Evolutionary conservation across 78 protist genomes (phyloP), one percentile per base, ranked within the genome.

Genomic region (Speleostelium caveatum): DNA sequence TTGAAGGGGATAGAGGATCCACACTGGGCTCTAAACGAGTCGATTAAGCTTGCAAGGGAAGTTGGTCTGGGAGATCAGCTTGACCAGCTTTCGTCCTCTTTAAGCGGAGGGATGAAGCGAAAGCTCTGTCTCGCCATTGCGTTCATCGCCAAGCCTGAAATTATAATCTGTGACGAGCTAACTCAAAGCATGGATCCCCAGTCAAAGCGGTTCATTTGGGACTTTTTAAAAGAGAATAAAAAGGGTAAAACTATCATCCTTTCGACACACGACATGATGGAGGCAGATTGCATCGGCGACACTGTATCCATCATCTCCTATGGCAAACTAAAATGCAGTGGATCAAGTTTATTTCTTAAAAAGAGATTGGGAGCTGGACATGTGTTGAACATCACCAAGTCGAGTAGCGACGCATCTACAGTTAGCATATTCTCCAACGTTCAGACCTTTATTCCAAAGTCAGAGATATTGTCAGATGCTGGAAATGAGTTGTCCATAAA

Each of bases 231-330:
- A 8, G 16, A 49, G 36, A 35, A 65, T 73, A 92, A 90, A 53
- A 10, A 33, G 2, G 73, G 68, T 2, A 74, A 94, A 22, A 69
- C 95, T 0, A 76, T 97, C 28, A 22, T 95, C 1, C 63, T 97
- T 24, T 93, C 96, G 12, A 97, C 99, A 30, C 97, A 95, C 55
- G 92, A 62, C 66, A 95, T 98, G 97, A 98, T 97, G 67, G 99
- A 98, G 72, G 99, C 98, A 0, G 98, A 98, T 77, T 41, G 86
- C 3, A 93, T 98, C 22, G 96, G 98, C 38, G 97, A 97, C 59
- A 42, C 88, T 66, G 72, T 98, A 24, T 95, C 86, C 63, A 92
- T 98, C 72, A 96, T 98, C 96, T 17, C 72, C 30, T 66, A 62
- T 32, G 98, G 98, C 33, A 0, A 63, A 30, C 73, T 95, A 35